Conservation (phyloP, 2,329 filamentous ascomycete species). For the Xylariaceae sp. region DNA sequence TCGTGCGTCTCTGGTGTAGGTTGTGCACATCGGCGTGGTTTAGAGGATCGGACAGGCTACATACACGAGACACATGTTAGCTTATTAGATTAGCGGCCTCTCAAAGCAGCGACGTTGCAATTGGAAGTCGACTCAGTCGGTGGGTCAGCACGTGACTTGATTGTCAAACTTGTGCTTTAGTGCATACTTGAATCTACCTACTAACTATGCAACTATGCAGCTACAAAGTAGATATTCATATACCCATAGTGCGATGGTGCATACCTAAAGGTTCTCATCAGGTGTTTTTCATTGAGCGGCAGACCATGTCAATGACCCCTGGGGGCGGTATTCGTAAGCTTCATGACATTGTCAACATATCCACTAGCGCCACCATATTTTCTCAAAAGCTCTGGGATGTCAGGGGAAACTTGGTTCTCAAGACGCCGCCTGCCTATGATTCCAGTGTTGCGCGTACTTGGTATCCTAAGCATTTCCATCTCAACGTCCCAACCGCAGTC, state of each 20-base stretch:
- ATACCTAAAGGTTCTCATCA: no score
- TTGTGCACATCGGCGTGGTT: constrained; percentile 23
- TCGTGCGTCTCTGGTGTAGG: constrained; percentile 22
- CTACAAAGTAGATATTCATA: no score
- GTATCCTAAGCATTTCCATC: constrained; percentile 83
- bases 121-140: constrained; percentile 24
- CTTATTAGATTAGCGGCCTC: constrained; percentile 18
- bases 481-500: constrained; percentile 74
- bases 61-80: constrained; percentile 9
- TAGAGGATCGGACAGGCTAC: constrained; percentile 24
- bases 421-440: constrained; percentile 62
- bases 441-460: constrained; percentile 82
- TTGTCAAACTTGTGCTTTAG: constrained; percentile 19
- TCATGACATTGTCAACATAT: constrained; percentile 56
- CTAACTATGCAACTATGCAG: no score
- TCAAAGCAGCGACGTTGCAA: constrained; percentile 33
- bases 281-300: no score
- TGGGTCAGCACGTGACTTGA: constrained; percentile 15
- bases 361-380: constrained; percentile 54
- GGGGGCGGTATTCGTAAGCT: constrained; percentile 51
- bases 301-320: constrained; percentile 36
- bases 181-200: no score
- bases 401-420: constrained; percentile 30
- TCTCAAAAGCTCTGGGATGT: constrained; percentile 43
- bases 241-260: no score